Percentiles rank a stretch among this genome's conserved stretches.
Evolutionary conservation across 1,284 basidiomycete genomes (phyloP).

Genomic region (Cutaneotrichosporon sp.): DNA sequence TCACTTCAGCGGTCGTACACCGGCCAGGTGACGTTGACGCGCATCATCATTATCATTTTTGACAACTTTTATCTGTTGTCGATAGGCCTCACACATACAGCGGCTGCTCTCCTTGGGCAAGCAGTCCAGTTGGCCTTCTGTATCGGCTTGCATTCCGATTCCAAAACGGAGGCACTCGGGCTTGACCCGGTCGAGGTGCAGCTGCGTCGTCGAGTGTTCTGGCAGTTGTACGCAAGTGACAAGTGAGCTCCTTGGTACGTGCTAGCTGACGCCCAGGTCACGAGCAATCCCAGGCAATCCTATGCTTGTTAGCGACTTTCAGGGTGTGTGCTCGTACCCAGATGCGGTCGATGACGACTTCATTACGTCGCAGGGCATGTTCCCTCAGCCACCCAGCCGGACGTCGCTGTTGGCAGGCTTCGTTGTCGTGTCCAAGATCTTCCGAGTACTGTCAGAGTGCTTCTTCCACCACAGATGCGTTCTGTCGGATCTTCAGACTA

Average conservation of each 20-base stretch:
- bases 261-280: slow-evolving; percentile 28
- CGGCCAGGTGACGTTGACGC: slow-evolving; percentile 40
- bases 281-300: slow-evolving; percentile 44
- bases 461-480: slow-evolving; percentile 46
- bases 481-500: slow-evolving; percentile 20
- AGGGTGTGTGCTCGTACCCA: slow-evolving; percentile 43
- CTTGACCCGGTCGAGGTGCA: slow-evolving; percentile 44
- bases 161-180: slow-evolving; percentile 33
- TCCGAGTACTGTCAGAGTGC: slow-evolving; percentile 43
- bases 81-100: slow-evolving; percentile 40
- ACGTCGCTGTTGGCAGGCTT: slow-evolving; percentile 45
- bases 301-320: slow-evolving; percentile 47
- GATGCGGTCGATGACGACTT: slow-evolving; percentile 46
- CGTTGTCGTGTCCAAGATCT: slow-evolving; percentile 39
- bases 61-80: slow-evolving; percentile 47
- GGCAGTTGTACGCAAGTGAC: slow-evolving; percentile 72
- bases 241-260: slow-evolving; percentile 49
- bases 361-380: slow-evolving; percentile 46
- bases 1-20: slow-evolving; percentile 41
- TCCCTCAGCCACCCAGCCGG: slow-evolving; percentile 37
- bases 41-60: slow-evolving; percentile 45
- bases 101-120: slow-evolving; percentile 41
- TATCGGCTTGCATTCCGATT: slow-evolving; percentile 43
- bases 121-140: slow-evolving; percentile 45
- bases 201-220: slow-evolving; percentile 50